Percentiles rank a stretch among this genome's conserved stretches.
Conservation (phyloP, 768 basidiomycete genomes). For the Collybia mongolica region DNA sequence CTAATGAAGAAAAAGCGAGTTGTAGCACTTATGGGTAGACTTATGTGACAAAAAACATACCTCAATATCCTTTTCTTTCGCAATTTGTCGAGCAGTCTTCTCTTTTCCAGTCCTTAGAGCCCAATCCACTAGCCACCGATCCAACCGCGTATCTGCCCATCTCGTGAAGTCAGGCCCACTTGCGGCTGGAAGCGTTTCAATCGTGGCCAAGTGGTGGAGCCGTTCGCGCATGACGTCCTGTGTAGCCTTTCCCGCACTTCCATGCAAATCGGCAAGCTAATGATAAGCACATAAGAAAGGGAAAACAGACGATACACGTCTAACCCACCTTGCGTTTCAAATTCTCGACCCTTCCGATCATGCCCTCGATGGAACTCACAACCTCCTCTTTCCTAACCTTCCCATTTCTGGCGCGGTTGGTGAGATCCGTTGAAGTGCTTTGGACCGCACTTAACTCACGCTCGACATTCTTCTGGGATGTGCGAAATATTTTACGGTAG, state of each 20-base stretch:
- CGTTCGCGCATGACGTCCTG: constrained; percentile 76
- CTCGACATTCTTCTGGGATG: constrained; percentile 79
- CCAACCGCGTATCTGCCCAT: constrained; percentile 80
- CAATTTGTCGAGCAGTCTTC: constrained; percentile 73
- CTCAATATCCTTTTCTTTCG: constrained; percentile 77
- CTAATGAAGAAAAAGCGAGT: constrained; percentile 40
- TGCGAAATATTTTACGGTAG: constrained; percentile 84
- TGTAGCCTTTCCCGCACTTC: constrained; percentile 53
- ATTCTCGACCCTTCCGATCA: constrained; percentile 74
- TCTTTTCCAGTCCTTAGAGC: constrained; percentile 77
- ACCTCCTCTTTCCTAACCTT: constrained; percentile 48
- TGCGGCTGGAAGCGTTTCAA: constrained; percentile 56
- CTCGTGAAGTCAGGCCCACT: constrained; percentile 59
- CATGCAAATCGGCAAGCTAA: constrained; percentile 49
- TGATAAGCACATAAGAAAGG: constrained; percentile 2
- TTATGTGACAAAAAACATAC: constrained; percentile 38
- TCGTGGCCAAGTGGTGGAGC: constrained; percentile 61
- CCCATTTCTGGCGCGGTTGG: constrained; percentile 37
- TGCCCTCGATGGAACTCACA: constrained; percentile 62
- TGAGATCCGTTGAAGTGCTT: constrained; percentile 57
- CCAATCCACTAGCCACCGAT: constrained; percentile 95
- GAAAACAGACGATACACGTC: neutral
- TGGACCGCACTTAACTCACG: constrained; percentile 69
- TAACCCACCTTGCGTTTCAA: constrained; percentile 83
- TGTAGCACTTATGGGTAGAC: neutral